Evolutionary conservation across 352 stramenopile species (phyloP), one percentile per base, ranked within the genome.

Genomic region (Globisporangium lucens): DNA sequence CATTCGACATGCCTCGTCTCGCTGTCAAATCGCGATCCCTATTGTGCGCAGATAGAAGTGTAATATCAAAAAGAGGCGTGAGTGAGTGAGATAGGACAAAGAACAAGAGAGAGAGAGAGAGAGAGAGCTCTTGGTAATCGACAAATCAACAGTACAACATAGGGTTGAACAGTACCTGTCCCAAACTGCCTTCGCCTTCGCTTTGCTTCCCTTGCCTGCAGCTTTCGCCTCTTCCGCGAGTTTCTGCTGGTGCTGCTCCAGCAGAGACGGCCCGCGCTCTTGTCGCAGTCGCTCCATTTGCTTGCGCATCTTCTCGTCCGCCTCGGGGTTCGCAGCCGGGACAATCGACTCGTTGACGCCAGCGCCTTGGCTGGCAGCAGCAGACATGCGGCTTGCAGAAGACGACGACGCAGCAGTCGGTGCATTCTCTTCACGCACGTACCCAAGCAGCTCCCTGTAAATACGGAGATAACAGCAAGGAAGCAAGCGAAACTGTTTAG

Each of bases 241-340:
- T 53, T 87, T 85, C 58, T 87, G 68, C 67, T 95, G 86, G 65
- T 94, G 82, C 55, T 91, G 80, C 52, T 95, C 88, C 41, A 95
- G 66, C 33, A 95, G 67, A 15, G 88, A 93, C 51, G 85, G 86
- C 0, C 85, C 88, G 30, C 85, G 78, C 17, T 77, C 67, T 59
- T 85, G 68, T n/a, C 74, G 75, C 46, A 93, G 57, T 13, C 69
- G 74, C 33, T 92, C 76, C 82, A 92, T 92, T 70, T 91, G 78
- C 63, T 75, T 75, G 13, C 83, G 78, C 75, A 91, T 91, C 56
- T 89, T 72, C 55, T 83, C 73, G 38, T 94, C 86, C 3, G 76
- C 80, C 29, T 86, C 78, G 5, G 85, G 80, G 43, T 91, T 90
- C 8, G 82, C 86, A 30, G 73, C 77, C 15, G 83, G 83, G 20